Conservation (phyloP, 768 basidiomycete species). For the Panaeolus papilionaceus region DNA sequence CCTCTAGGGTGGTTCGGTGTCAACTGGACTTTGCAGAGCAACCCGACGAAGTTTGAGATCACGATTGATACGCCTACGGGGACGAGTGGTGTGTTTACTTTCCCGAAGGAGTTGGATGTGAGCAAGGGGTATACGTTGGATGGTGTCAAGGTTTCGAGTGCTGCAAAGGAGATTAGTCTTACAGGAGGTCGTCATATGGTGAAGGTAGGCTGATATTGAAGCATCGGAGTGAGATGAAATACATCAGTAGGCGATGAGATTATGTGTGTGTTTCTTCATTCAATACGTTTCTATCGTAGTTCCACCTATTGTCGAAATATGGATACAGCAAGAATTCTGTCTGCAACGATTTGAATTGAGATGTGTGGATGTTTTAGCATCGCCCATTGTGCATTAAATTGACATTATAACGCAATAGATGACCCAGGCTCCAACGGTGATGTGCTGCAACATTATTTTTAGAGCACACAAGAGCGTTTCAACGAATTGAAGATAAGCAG, state of each 20-base stretch:
- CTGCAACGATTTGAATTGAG: no score
- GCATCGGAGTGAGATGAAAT: not conserved
- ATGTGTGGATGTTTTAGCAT: no score
- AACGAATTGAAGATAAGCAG: not conserved
- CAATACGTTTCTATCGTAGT: no score
- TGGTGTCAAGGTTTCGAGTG: not conserved
- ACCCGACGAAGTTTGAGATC: slow-evolving; percentile 1
- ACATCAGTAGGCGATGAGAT: no score
- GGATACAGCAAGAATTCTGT: no score
- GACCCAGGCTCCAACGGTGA: no score
- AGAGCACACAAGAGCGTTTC: no score
- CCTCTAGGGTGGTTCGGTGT: slow-evolving; percentile 57
- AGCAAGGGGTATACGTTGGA: slow-evolving; percentile 10
- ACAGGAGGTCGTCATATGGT: not conserved
- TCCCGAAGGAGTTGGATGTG: slow-evolving; percentile 7
- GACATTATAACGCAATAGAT: no score
- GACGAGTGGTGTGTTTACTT: not conserved
- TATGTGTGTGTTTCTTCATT: no score
- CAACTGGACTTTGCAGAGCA: slow-evolving; percentile 41
- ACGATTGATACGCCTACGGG: not conserved
- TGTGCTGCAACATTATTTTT: no score
- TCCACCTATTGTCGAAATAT: no score
- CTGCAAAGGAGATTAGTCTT: not conserved
- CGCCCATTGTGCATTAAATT: no score
- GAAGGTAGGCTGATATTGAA: not conserved